Conservation (phyloP, 2,329 filamentous ascomycete species). For the Nigrograna mackinnonii region DNA sequence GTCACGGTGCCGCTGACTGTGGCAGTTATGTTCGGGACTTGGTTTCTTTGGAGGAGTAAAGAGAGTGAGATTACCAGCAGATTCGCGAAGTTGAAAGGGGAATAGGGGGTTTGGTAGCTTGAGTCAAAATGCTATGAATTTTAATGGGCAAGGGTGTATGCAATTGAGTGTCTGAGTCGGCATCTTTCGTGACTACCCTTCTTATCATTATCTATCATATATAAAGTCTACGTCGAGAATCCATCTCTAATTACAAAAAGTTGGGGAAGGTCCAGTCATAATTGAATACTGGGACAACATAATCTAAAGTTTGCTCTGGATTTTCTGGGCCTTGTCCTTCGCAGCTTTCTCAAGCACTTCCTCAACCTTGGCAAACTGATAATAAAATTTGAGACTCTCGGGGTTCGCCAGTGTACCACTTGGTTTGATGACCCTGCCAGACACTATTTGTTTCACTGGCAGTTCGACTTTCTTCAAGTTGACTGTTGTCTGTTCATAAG, state of each 20-base stretch:
- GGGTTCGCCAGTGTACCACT: conserved; percentile 80
- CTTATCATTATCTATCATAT: too few relatives aligned
- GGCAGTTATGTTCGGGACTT: conserved; percentile 10
- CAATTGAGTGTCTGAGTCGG: too few relatives aligned
- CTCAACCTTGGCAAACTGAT: conserved; percentile 76
- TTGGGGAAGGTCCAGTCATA: too few relatives aligned
- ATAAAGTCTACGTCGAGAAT: too few relatives aligned
- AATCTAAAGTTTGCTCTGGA: conserved; percentile 28
- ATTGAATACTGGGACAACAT: too few relatives aligned
- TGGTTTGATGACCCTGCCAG: conserved; percentile 71
- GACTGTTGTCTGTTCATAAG: conserved; percentile 66
- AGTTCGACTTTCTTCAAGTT: conserved; percentile 86
- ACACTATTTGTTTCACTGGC: conserved; percentile 83
- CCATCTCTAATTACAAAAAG: too few relatives aligned
- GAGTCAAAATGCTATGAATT: too few relatives aligned
- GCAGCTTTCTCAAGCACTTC: conserved; percentile 48
- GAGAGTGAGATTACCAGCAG: conserved; percentile 11
- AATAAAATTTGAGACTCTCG: conserved; percentile 75
- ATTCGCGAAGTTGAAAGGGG: conserved; percentile 1
- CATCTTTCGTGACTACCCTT: too few relatives aligned
- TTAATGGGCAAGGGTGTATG: too few relatives aligned
- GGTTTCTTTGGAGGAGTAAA: conserved; percentile 17
- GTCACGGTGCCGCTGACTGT: conserved; percentile 15
- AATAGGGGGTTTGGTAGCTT: too few relatives aligned
- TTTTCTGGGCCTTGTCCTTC: conserved; percentile 11